Evolutionary conservation across 345 rosid species (phyloP).

Genomic region (Bretschneidera sinensis): DNA sequence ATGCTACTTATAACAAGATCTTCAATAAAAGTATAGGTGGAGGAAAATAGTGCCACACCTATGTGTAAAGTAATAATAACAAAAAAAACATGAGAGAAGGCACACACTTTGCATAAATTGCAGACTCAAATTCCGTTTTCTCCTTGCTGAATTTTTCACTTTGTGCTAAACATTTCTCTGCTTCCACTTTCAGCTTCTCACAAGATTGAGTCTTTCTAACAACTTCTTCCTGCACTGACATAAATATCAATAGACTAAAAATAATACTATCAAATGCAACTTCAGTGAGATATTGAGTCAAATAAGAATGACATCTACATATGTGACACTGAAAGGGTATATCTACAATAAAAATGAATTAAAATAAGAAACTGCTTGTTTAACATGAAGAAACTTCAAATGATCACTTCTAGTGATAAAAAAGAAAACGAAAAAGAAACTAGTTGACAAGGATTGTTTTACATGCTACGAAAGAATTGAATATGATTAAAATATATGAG

Average conservation of each 20-base stretch:
- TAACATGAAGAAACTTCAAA: not conserved
- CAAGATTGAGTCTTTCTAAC: constrained; percentile 56
- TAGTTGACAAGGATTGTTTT: too few species aligned
- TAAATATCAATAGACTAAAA: not conserved
- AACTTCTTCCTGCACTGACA: constrained; percentile 51
- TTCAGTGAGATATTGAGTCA: too few species aligned
- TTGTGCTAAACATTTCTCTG: constrained; percentile 76
- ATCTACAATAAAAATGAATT: too few species aligned
- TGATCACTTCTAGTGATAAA: too few species aligned
- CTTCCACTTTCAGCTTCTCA: constrained; percentile 63
- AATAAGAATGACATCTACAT: too few species aligned
- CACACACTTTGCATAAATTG: constrained; percentile 69
- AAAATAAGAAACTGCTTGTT: not conserved
- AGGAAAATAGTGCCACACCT: not conserved
- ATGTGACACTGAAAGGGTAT: too few species aligned
- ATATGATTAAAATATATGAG: too few species aligned
- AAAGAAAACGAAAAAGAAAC: not conserved
- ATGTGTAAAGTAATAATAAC: not conserved
- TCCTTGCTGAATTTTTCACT: constrained; percentile 53
- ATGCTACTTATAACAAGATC: not conserved
- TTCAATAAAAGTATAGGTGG: not conserved
- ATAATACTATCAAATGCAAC: too few species aligned
- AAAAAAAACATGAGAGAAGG: not conserved
- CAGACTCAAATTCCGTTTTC: constrained; percentile 67
- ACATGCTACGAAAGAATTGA: too few species aligned